Evolutionary conservation across 1,284 basidiomycete genomes (phyloP), one percentile per base, ranked within the genome.

Genomic region (Ceratobasidium sp.): DNA sequence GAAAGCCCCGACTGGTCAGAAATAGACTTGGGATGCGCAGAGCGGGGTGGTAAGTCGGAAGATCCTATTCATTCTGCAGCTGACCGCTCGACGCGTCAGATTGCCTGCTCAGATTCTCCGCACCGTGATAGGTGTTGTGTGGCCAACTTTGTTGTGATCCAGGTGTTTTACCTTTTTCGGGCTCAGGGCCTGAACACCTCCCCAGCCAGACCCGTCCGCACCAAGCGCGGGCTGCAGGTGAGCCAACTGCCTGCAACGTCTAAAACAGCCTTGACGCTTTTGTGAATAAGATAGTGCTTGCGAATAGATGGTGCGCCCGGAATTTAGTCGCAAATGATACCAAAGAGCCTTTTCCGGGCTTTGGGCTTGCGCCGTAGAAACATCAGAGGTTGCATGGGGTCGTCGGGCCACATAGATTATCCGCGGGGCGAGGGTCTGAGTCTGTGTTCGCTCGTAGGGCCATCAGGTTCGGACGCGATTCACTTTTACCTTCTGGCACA

Each of bases 401-500:
- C 53, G 53, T 29, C 13, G 53, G 2, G 53, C 53, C 53, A 54
- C 53, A 54, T 54, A 54, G 53, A 54, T 54, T 54, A 54, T 54
- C 53, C 53, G 53, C 53, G 24, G 53, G 56, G 59, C 24, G 39
- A 69, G 49, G 37, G 39, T 71, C 54, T 71, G 53, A 59, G 54
- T 71, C 27, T 34, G 31, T 54, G 41, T 39, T 31, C 59, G 13
- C 11, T 31, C 54, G 54, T 29, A 68, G 66, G 53, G 54, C 22
- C 54, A 71, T 71, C 65, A 68, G 49, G 65, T 71, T 46, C 51
- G 54, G 43, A 59, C n/a, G 41, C 39, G 54, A 41, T 54, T 48
- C 27, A 31, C 14, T 71, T 59, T 71, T 71, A 48, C 49, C 66
- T 59, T 68, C 39, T 46, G 63, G 49, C 66, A 58, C 53, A 34